Conservation (phyloP, 306 rosid species). For the Quillaja saponaria region DNA sequence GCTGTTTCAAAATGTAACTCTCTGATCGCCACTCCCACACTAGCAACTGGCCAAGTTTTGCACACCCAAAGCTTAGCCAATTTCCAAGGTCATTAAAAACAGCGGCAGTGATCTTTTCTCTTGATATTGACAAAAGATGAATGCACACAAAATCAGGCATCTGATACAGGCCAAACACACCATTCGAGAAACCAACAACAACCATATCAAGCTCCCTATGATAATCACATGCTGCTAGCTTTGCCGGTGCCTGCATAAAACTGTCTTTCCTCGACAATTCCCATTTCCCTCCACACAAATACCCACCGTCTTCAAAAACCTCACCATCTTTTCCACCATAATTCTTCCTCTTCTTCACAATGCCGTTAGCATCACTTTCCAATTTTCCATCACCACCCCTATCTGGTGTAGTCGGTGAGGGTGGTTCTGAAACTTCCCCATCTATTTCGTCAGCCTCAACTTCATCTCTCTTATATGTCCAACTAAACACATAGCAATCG, state of each 20-base stretch:
- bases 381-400: conserved; percentile 58
- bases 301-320: conserved; percentile 46
- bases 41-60: conserved; percentile 84
- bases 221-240: conserved; percentile 74
- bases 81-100: conserved; percentile 83
- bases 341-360: conserved; percentile 62
- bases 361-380: conserved; percentile 35
- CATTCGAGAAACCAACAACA: conserved; percentile 86
- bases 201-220: conserved; percentile 74
- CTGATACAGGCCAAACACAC: conserved; percentile 82
- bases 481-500: conserved; percentile 67
- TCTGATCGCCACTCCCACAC: conserved; percentile 98
- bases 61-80: conserved; percentile 91
- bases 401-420: conserved; percentile 60
- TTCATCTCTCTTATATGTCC: conserved; percentile 47
- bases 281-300: conserved; percentile 71
- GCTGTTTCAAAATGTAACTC: conserved; percentile 92
- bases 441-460: conserved; percentile 40
- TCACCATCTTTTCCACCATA: conserved; percentile 31
- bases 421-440: conserved; percentile 42
- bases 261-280: conserved; percentile 71
- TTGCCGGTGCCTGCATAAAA: conserved; percentile 60
- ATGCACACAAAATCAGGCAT: conserved; percentile 94
- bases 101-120: conserved; percentile 79
- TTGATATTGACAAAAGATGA: conserved; percentile 75